Base-by-base conservation (phyloP, 2,329 filamentous ascomycete species). In the Colletotrichum sp. region DNA sequence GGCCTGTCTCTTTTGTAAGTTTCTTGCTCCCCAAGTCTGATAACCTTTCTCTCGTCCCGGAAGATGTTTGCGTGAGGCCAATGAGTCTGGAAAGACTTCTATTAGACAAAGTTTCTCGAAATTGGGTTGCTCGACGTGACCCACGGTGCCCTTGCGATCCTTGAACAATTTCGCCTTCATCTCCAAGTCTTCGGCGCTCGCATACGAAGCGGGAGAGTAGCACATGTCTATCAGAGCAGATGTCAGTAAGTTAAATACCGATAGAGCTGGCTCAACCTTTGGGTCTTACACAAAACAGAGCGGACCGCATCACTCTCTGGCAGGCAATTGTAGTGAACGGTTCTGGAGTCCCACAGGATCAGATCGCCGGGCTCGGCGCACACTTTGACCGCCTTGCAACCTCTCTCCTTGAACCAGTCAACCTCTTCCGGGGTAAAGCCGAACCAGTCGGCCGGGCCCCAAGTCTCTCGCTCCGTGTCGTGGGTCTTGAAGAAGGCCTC, bases 41-140 rank as follows among this genome's bases (percentile, higher is more conserved):
- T 61, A 2, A 61, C 59, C 3, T 61, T 9, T 28, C 59, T 27
- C 30, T 34, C 30, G n/a, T 61, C 59, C 11, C 59, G 28, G 19
- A 61, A 61, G 19, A 61, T 61, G 30, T 61, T 61, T 2, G 59
- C 59, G 59, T 61, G 28, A 28, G 59, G 59, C 59, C 59, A 61
- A 16, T 61, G 59, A 9, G 59, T 61, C 59, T 61, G n/a, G 2
- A 2, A 32, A n/a, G 11, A 34, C 2, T n/a, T n/a, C n/a, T 34
- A 19, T 61, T 32, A 61, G 59, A 16, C 1, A 2, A 2, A 22
- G 0, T 0, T 2, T 19, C 30, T n/a, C 0, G 12, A 16, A 15
- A n/a, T 15, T n/a, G 11, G n/a, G 15, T 28, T 19, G 55, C 0
- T 25, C 59, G 13, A 22, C n/a, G 1, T 34, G 59, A 61, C 59